phyloP scores from a whole-genome alignment of 2,329 filamentous ascomycete genomes.

The Arthrobotrys sinensis region DNA sequence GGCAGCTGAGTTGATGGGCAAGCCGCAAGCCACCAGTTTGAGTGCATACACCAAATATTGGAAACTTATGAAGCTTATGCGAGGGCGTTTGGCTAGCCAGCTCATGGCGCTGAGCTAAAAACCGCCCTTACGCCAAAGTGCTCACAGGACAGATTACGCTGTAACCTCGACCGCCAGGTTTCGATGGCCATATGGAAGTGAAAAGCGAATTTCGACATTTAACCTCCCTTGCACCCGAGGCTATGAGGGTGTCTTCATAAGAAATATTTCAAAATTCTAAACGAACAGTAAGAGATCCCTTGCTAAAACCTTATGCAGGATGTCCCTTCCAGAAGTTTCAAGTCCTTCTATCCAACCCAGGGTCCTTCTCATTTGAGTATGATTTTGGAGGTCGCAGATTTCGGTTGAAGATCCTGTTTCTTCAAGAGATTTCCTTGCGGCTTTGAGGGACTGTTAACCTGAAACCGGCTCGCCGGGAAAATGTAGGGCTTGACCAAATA shows the following conservation, averaged over 20 bases:
- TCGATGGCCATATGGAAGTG: background rate
- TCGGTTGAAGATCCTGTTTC: conserved; percentile 45
- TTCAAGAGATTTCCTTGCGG: conserved; percentile 47
- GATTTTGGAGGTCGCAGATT: conserved; percentile 28
- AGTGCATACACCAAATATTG: conserved; percentile 21
- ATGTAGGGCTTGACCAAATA: conserved; percentile 54
- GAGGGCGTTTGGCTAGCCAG: conserved; percentile 42
- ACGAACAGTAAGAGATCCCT: conserved; percentile 17
- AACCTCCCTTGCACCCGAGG: conserved; percentile 32
- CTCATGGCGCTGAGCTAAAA: conserved; percentile 27
- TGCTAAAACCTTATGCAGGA: conserved; percentile 35
- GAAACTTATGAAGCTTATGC: conserved; percentile 31
- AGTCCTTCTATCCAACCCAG: conserved; percentile 44
- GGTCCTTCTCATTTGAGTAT: conserved; percentile 57
- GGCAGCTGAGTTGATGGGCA: conserved; percentile 43
- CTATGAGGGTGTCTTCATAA: conserved; percentile 9
- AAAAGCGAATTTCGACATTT: conserved; percentile 30
- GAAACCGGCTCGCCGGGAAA: conserved; percentile 61
- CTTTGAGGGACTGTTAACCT: conserved; percentile 52
- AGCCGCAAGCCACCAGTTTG: conserved; percentile 54
- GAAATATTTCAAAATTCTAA: conserved; percentile 6
- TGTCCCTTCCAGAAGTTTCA: conserved; percentile 59
- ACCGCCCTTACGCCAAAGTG: conserved; percentile 38
- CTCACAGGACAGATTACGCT: background rate
- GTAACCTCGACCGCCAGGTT: conserved; percentile 11